Evolutionary conservation across 2,329 filamentous ascomycete species (phyloP), one percentile per base, ranked within the genome.

Genomic region (Aspergillus carbonarius): DNA sequence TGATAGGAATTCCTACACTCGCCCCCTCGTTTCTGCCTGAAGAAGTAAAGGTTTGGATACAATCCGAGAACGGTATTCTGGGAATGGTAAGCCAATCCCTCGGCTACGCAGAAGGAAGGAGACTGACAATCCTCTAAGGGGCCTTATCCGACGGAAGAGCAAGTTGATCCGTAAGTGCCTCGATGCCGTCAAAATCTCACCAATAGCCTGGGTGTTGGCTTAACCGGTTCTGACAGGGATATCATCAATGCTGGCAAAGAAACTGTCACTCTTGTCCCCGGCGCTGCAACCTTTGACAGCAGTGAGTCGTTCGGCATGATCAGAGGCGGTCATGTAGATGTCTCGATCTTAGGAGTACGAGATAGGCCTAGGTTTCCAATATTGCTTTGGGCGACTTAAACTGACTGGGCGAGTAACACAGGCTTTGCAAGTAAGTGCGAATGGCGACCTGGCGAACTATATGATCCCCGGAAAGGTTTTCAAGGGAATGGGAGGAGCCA

Each of bases 301-400:
- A 83, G 88, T 62, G 91, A 95, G 75, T 92, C 89, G 1, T 96
- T 96, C 69, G 87, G 85, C 66, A 95, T 95, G 91, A 96, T 96
- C 66, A 85, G 91, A 10, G 89, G 90, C 53, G 91, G 91, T 0
- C 90, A 92, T 68, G 87, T 96, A 42, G 88, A 96, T 69, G 88
- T 96, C 5, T 92, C 89, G 0, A 92, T 96, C 68, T 83, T 96
- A 0, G 91, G 91, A 3, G 83, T 79, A 67, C 60, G 76, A 72
- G 13, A 4, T 25, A 20, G 1, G 17, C 23, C 17, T 12, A 50
- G 23, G 18, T 32, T 40, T 18, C 39, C 27, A 12, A 34, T n/a
- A 5, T 9, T 10, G 2, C 3, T 18, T 12, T 23, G 42, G 12
- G 42, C 27, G 13, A 15, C 7, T 3, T 12, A 5, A n/a, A 25